These are phyloP conservation scores for Aurinia saxatilis DNA, from an alignment of 345 rosid genomes.

Conservation along the genomic window DNA sequence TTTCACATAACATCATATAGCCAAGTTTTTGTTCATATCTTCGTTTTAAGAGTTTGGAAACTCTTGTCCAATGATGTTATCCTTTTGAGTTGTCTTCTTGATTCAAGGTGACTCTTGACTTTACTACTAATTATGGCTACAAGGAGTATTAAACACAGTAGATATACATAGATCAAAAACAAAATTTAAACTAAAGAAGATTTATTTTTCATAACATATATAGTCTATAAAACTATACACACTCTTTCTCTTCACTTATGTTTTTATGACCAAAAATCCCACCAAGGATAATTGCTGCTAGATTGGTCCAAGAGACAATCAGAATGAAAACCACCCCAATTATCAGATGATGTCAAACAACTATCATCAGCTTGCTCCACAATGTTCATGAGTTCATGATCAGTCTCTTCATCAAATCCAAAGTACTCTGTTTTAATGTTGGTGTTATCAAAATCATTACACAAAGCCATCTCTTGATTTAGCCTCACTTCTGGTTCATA, in stretches of 20 bases:
- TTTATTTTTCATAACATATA: background rate
- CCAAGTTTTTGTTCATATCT: background rate
- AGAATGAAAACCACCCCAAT: slow-evolving; percentile 36
- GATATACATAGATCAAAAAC: background rate
- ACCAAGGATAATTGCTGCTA: slow-evolving; percentile 36
- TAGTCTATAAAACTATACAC: background rate
- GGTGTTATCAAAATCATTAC: slow-evolving; percentile 9
- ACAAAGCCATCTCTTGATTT: slow-evolving; percentile 3
- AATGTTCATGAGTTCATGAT: slow-evolving; percentile 20
- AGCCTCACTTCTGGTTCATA: slow-evolving; percentile 28
- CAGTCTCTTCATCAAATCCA: slow-evolving; percentile 26
- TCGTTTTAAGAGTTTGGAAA: background rate
- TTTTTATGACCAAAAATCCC: slow-evolving; percentile 46
- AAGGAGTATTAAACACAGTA: background rate
- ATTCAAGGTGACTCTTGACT: background rate
- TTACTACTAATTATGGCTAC: background rate
- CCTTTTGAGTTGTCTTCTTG: background rate
- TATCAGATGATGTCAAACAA: slow-evolving; percentile 35
- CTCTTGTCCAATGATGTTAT: background rate
- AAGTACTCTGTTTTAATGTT: slow-evolving; percentile 21
- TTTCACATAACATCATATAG: background rate
- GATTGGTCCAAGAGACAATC: slow-evolving; percentile 38
- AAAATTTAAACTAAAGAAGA: background rate
- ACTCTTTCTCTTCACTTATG: background rate
- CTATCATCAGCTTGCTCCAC: slow-evolving; percentile 35